Base-by-base conservation (phyloP, 768 basidiomycete genomes). In the Candolleomyces aberdarensis region DNA sequence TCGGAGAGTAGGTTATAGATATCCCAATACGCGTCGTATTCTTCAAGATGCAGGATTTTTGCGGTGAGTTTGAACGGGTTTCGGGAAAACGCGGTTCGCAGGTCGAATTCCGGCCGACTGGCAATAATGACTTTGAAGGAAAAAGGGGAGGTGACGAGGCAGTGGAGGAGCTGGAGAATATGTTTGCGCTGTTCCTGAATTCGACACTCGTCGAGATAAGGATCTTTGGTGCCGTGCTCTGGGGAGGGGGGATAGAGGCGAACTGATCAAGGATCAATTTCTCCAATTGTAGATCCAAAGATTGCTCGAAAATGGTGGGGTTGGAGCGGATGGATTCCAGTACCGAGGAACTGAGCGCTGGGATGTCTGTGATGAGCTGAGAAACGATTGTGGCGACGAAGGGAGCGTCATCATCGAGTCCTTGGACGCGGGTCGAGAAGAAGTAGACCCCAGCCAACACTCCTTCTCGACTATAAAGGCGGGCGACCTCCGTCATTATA, bases 151-250 rank as follows among this genome's bases (percentile, higher is more conserved):
- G 26, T 26, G 26, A 26, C 26, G 26, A 26, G 26, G 26, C 26
- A 26, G 3, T 26, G 26, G 3, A 44, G 39, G 40, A 56, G 17
- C 5, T 56, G n/a, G 10, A 41, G 13, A 11, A 56, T 9, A 17
- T 3, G 32, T n/a, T 44, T 31, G 13, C 40, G 32, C 20, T 44
- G 8, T 2, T n/a, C 10, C 10, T 14, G 17, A 44, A 14, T 20
- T 7, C 55, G 32, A 40, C 62, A 63, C 39, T 63, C 62, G 48
- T 63, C 62, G n/a, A 63, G 13, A 63, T 11, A 1, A 44, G 17
- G 13, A 43, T n/a, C 41, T 43, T 43, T 13, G 32, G 8, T 10
- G 7, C 11, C 31, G 20, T 26, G 26, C 26, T 26, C 26, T 26
- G 26, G 26, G 26, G 2, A 32, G 22, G 17, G 19, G 55, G 32